Conservation (phyloP, 805 yeast species). For the Lachancea cidri region DNA sequence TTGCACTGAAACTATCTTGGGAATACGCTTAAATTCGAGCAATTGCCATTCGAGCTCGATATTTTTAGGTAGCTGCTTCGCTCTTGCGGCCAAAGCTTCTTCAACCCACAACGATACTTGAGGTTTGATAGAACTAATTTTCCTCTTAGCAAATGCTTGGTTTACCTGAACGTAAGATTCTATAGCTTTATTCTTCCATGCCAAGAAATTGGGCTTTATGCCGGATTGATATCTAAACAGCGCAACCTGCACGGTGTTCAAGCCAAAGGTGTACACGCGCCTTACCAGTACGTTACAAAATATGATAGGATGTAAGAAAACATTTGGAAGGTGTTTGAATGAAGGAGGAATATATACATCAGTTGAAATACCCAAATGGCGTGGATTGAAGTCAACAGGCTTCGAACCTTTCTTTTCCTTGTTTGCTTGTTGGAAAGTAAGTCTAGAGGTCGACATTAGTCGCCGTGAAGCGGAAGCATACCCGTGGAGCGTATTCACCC, state of each 20-base stretch:
- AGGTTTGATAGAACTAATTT: slow-evolving; percentile 43
- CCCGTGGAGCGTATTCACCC: background rate
- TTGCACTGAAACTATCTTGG: slow-evolving; percentile 67
- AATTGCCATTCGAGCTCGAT: slow-evolving; percentile 72
- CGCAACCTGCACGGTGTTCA: slow-evolving; percentile 66
- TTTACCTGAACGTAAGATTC: slow-evolving; percentile 74
- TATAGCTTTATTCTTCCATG: slow-evolving; percentile 84
- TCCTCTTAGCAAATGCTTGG: slow-evolving; percentile 65
- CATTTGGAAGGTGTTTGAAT: slow-evolving; percentile 40
- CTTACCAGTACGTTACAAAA: slow-evolving; percentile 47
- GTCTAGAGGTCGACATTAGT: background rate
- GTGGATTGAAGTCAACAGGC: slow-evolving; percentile 32
- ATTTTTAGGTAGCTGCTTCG: slow-evolving; percentile 50
- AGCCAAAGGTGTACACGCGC: slow-evolving; percentile 56
- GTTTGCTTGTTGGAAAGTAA: background rate
- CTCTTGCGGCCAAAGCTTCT: slow-evolving; percentile 50
- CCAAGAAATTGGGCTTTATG: slow-evolving; percentile 57
- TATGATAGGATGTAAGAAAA: slow-evolving; percentile 38
- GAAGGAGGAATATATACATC: slow-evolving; percentile 51
- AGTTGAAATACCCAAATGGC: slow-evolving; percentile 38
- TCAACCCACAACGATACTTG: slow-evolving; percentile 58
- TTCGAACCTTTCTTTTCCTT: slow-evolving; percentile 6
- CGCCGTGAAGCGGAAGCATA: background rate
- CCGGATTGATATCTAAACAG: slow-evolving; percentile 65
- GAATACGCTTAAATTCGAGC: slow-evolving; percentile 60